These are phyloP conservation scores for Cenchrus purpureus DNA, from an alignment of 176 grass and related monocot genomes.

Conservation along the genomic window DNA sequence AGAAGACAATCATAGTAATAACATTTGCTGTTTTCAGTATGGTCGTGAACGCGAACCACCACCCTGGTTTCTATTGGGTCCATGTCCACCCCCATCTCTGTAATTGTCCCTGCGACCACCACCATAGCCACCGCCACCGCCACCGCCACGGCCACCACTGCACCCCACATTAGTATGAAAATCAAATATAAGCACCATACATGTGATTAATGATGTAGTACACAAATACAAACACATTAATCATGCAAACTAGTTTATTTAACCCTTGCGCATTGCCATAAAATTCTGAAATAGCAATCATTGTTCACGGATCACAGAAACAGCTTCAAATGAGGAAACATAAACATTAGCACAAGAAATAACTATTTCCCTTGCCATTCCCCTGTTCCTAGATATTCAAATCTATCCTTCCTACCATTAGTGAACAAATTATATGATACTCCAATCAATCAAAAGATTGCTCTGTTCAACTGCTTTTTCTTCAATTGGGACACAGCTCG, in stretches of 20 bases:
- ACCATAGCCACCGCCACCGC: slow-evolving; percentile 73
- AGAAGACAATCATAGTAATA: slow-evolving; percentile 80
- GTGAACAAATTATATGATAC: not conserved
- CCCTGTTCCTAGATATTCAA: not conserved
- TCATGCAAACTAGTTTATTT: not conserved
- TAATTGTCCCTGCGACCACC: slow-evolving; percentile 87
- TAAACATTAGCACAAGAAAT: not conserved
- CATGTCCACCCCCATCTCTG: slow-evolving; percentile 79
- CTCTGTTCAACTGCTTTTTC: not conserved
- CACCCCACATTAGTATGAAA: not conserved
- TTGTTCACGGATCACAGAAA: not conserved
- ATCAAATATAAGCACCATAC: slow-evolving; percentile 12
- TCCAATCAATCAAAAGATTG: not conserved
- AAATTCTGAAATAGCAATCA: not conserved
- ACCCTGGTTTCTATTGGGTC: slow-evolving; percentile 85
- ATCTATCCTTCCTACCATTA: not conserved
- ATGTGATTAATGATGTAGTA: not conserved
- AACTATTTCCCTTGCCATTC: too few relatives aligned
- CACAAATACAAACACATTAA: not conserved
- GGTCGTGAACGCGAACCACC: slow-evolving; percentile 85
- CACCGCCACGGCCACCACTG: slow-evolving; percentile 71
- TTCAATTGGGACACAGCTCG: not conserved
- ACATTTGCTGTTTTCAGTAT: slow-evolving; percentile 74
- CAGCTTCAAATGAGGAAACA: not conserved
- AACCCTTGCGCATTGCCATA: not conserved